A percentile compares a stretch with the other conserved stretches of the same genome.
phyloP scores from a whole-genome alignment of 257 asterid genomes.

The Perilla frutescens region DNA sequence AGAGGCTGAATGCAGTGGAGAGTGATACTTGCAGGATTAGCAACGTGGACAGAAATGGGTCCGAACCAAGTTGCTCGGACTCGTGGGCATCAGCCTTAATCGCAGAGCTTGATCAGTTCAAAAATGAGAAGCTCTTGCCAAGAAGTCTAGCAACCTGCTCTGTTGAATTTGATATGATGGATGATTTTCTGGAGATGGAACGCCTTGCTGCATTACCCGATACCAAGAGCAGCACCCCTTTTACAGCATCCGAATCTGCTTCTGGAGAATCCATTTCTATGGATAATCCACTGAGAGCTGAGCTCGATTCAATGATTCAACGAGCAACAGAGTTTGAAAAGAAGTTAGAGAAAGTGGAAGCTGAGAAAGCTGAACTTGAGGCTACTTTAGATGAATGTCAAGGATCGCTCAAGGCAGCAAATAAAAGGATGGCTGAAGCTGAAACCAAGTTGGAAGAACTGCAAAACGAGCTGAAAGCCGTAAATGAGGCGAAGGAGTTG shows the following conservation, averaged over 20 bases:
- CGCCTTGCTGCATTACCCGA: conserved; percentile 71
- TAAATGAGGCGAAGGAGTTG: conserved; percentile 56
- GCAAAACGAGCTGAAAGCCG: conserved; percentile 48
- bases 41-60: conserved; percentile 37
- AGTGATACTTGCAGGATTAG: conserved; percentile 38
- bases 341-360: conserved; percentile 54
- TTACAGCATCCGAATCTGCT: conserved; percentile 39
- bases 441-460: conserved; percentile 51
- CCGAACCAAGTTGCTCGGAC: conserved; percentile 49
- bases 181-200: conserved; percentile 92
- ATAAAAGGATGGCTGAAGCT: conserved; percentile 43
- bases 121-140: conserved; percentile 50
- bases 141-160: conserved; percentile 44
- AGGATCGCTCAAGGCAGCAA: conserved; percentile 45
- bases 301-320: conserved; percentile 50
- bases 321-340: conserved; percentile 59
- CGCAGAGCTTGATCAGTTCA: conserved; percentile 64
- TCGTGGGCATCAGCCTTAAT: conserved; percentile 60
- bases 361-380: conserved; percentile 55
- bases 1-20: conserved; percentile 41
- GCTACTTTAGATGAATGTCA: conserved; percentile 47
- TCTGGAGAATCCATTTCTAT: conserved; percentile 38
- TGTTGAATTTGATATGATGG: conserved; percentile 74
- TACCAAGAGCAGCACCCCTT: conserved; percentile 42
- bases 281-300: conserved; percentile 48